Conservation (phyloP, 2,329 filamentous ascomycete species). For the Pseudophaeomoniella oleicola region DNA sequence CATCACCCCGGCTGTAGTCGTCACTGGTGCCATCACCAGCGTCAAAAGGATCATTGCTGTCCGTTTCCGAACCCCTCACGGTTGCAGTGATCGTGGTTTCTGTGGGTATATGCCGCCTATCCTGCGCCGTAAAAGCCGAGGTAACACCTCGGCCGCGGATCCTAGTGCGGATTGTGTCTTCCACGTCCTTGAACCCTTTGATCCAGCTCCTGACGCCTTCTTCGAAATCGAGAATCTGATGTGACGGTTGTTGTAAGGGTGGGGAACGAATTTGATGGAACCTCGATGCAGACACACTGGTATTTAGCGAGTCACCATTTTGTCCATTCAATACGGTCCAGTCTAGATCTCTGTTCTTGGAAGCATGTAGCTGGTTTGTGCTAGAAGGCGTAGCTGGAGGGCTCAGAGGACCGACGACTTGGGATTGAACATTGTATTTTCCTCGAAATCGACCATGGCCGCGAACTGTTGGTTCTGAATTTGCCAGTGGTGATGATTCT, state of each 20-base stretch:
- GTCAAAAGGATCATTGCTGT: too few species aligned
- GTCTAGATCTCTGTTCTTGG: neutral
- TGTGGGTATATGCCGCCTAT: too few species aligned
- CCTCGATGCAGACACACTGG: neutral
- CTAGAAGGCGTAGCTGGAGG: neutral
- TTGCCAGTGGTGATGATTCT: too few species aligned
- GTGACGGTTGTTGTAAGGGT: neutral
- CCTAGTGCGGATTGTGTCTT: conserved; percentile 19
- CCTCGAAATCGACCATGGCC: conserved; percentile 13
- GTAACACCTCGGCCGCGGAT: neutral
- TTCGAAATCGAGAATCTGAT: conserved; percentile 6
- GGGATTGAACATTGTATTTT: conserved; percentile 7
- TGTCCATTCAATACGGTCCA: neutral
- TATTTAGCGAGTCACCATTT: neutral
- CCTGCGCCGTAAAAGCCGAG: too few species aligned
- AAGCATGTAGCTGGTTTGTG: neutral
- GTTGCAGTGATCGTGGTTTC: too few species aligned
- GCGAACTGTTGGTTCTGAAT: conserved; percentile 3
- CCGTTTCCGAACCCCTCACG: too few species aligned
- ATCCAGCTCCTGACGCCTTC: conserved; percentile 28
- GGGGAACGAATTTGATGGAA: neutral
- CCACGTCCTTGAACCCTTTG: conserved; percentile 26
- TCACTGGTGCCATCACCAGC: too few species aligned
- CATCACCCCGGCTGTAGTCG: too few species aligned
- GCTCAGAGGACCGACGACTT: neutral